These are phyloP conservation scores for Euphorbia peplus DNA, from an alignment of 345 rosid species.

Conservation along the genomic window DNA sequence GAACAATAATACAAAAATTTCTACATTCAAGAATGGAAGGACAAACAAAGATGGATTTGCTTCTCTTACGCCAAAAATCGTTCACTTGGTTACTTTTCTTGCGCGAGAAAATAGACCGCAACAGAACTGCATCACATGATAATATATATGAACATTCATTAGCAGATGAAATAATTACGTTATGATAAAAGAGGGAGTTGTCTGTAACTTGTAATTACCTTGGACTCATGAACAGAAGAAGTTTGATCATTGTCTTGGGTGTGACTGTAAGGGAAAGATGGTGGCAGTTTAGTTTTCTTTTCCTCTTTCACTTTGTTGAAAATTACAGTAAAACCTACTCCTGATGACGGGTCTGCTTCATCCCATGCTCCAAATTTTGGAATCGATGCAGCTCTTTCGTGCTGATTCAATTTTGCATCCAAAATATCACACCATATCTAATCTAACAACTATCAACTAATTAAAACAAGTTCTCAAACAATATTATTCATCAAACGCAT, in stretches of 20 bases:
- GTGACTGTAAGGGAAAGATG: slow-evolving; percentile 4
- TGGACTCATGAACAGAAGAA: slow-evolving; percentile 21
- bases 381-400: slow-evolving; percentile 35
- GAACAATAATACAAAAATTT: too few relatives aligned
- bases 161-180: too few relatives aligned
- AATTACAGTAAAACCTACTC: slow-evolving; percentile 45
- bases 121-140: slow-evolving; percentile 25
- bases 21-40: too few relatives aligned
- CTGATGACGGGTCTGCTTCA: slow-evolving; percentile 45
- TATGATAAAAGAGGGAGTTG: too few relatives aligned
- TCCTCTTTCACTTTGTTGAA: slow-evolving; percentile 51
- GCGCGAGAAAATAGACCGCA: slow-evolving; percentile 26
- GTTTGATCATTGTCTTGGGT: not conserved
- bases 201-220: slow-evolving; percentile 25
- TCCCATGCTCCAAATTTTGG: slow-evolving; percentile 68
- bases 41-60: not conserved
- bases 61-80: not conserved
- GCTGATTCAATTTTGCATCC: slow-evolving; percentile 26
- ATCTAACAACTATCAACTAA: not conserved
- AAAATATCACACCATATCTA: not conserved
- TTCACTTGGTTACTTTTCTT: not conserved
- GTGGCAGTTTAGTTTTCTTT: slow-evolving; percentile 27
- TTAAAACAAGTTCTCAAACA: not conserved
- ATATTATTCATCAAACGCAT: not conserved
- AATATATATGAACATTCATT: not conserved